These are phyloP conservation scores for Ceratocystis variospora DNA, from an alignment of 2,329 filamentous ascomycete species.

Conservation along the genomic window DNA sequence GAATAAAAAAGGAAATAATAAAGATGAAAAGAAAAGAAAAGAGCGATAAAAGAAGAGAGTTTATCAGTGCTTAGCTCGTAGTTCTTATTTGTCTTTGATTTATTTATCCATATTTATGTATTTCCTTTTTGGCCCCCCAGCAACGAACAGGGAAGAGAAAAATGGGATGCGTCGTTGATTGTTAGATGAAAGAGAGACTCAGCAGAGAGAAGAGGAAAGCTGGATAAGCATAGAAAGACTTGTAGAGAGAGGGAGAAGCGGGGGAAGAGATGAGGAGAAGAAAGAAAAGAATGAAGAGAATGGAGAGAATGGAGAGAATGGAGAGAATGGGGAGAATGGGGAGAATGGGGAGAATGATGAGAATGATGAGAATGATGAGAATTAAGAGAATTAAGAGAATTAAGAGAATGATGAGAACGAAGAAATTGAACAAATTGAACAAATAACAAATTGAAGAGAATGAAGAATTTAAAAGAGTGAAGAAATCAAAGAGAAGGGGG, in stretches of 20 bases:
- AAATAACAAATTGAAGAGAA: no score
- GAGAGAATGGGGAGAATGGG: no score
- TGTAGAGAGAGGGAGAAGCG: background rate
- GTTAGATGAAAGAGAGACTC: background rate
- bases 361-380: background rate
- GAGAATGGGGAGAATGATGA: no score
- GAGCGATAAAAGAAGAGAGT: background rate
- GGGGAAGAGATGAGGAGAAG: background rate
- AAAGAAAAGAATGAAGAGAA: background rate
- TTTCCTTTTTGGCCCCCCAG: background rate
- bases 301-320: background rate
- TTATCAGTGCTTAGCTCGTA: background rate
- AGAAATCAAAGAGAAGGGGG: no score
- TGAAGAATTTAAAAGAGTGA: no score
- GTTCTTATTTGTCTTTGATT: background rate
- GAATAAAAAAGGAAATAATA: background rate
- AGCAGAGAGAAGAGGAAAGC: background rate
- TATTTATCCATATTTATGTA: background rate
- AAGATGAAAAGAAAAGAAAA: background rate
- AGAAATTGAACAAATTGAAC: no score
- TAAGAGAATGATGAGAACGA: no score
- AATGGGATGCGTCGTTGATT: background rate
- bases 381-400: background rate
- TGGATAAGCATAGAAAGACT: background rate
- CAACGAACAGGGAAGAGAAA: no score